These are phyloP conservation scores for Rhododendron ovatum DNA, from an alignment of 148 eudicot genomes.

Conservation along the genomic window DNA sequence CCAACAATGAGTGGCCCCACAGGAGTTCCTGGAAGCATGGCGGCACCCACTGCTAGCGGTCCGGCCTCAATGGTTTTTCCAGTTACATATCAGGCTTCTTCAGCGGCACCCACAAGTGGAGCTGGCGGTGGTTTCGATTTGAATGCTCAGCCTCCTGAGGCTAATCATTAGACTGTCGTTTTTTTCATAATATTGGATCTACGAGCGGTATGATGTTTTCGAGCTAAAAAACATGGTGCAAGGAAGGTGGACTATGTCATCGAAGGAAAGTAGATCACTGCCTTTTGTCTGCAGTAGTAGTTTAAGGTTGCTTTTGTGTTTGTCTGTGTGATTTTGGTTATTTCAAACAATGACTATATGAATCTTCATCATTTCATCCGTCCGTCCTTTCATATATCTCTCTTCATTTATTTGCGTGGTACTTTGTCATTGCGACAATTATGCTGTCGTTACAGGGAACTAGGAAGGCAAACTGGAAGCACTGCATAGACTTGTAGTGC, in stretches of 20 bases:
- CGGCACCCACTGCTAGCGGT: slow-evolving; percentile 9
- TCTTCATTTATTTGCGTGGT: background rate
- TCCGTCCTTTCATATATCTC: background rate
- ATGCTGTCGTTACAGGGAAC: background rate
- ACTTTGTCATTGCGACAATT: background rate
- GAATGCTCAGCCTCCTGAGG: slow-evolving; percentile 17
- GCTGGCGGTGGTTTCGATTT: slow-evolving; percentile 15
- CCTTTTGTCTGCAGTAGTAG: background rate
- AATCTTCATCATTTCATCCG: background rate
- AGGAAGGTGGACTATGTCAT: background rate
- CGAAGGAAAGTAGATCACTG: background rate
- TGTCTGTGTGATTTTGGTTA: background rate
- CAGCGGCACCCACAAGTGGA: slow-evolving; percentile 13
- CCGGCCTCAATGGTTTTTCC: slow-evolving; percentile 15
- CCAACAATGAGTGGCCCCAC: slow-evolving; percentile 33
- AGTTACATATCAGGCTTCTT: slow-evolving; percentile 19
- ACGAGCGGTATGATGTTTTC: background rate
- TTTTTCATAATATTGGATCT: background rate
- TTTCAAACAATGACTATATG: background rate
- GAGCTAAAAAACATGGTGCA: background rate
- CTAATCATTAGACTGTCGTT: slow-evolving; percentile 7
- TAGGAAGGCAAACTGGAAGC: background rate
- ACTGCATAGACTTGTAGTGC: background rate
- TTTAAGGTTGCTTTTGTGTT: background rate
- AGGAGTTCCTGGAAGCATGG: slow-evolving; percentile 28